phyloP scores from a whole-genome alignment of 2,329 filamentous ascomycete genomes.

The Ploettnerulaceae sp. region DNA sequence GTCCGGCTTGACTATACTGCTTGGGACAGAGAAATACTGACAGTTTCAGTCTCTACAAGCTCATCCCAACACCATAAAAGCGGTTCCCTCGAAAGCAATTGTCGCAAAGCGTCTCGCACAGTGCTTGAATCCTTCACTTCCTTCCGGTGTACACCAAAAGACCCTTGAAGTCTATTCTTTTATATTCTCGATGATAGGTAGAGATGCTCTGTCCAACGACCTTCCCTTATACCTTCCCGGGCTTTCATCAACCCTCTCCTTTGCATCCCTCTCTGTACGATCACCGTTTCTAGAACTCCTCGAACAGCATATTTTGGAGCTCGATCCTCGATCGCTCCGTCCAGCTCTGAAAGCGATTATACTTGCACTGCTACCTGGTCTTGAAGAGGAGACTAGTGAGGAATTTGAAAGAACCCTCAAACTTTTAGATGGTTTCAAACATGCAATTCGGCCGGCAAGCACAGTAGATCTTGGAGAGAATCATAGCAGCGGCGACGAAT shows the following conservation, averaged over 20 bases:
- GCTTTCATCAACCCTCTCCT: conserved; percentile 82
- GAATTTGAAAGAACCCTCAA: conserved; percentile 87
- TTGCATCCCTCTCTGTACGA: conserved; percentile 87
- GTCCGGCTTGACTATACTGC: conserved; percentile 40
- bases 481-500: conserved; percentile 66
- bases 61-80: conserved; percentile 64
- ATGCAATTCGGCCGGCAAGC: conserved; percentile 52
- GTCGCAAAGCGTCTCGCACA: conserved; percentile 91
- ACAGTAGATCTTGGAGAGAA: conserved; percentile 47
- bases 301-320: conserved; percentile 70
- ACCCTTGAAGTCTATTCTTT: conserved; percentile 89
- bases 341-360: conserved; percentile 89
- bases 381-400: conserved; percentile 95
- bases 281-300: conserved; percentile 80
- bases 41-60: conserved; percentile 72
- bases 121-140: conserved; percentile 87
- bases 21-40: conserved; percentile 26
- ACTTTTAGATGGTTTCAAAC: conserved; percentile 73
- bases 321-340: conserved; percentile 67
- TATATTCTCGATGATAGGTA: conserved; percentile 81
- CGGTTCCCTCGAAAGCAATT: conserved; percentile 74
- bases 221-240: conserved; percentile 86
- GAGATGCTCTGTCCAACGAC: conserved; percentile 73
- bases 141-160: conserved; percentile 96
- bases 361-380: conserved; percentile 78